phyloP scores from a whole-genome alignment of 108 stramenopile species.

The Bacterosira constricta region DNA sequence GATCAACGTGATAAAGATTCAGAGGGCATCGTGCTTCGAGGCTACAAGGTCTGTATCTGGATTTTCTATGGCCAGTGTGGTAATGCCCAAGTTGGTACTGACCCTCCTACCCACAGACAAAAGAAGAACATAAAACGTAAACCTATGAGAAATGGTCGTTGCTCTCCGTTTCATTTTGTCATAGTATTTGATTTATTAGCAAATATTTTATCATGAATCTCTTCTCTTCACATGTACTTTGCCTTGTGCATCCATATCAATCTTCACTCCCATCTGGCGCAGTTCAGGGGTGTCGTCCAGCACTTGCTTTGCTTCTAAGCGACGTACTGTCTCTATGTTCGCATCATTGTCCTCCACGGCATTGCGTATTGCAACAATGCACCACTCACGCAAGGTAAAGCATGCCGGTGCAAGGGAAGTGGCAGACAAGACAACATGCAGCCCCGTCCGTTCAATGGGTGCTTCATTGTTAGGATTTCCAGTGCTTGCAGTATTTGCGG shows the following conservation, averaged over 20 bases:
- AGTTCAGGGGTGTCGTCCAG: constrained; percentile 67
- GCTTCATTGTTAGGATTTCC: neutral
- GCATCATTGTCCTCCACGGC: constrained; percentile 66
- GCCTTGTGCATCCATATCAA: constrained; percentile 67
- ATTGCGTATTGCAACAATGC: constrained; percentile 84
- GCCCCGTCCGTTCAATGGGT: constrained; percentile 47
- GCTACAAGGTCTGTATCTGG: too few species aligned
- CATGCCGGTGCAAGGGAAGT: constrained; percentile 77
- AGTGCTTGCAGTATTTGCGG: neutral
- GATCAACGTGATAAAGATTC: too few species aligned
- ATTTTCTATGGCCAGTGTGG: too few species aligned
- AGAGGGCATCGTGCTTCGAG: too few species aligned
- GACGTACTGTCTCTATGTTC: constrained; percentile 65
- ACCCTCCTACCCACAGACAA: too few species aligned
- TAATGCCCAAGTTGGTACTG: too few species aligned
- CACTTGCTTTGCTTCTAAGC: constrained; percentile 72
- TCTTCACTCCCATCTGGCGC: constrained; percentile 62
- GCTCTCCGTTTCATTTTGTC: too few species aligned
- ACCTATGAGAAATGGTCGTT: too few species aligned
- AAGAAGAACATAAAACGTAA: too few species aligned
- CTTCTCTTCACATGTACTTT: constrained; percentile 55
- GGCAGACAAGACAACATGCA: constrained; percentile 79
- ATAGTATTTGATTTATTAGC: too few species aligned
- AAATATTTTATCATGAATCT: too few species aligned
- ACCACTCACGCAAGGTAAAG: constrained; percentile 87